phyloP scores from a whole-genome alignment of 495 filamentous ascomycete genomes.

The Daldinia childiae region DNA sequence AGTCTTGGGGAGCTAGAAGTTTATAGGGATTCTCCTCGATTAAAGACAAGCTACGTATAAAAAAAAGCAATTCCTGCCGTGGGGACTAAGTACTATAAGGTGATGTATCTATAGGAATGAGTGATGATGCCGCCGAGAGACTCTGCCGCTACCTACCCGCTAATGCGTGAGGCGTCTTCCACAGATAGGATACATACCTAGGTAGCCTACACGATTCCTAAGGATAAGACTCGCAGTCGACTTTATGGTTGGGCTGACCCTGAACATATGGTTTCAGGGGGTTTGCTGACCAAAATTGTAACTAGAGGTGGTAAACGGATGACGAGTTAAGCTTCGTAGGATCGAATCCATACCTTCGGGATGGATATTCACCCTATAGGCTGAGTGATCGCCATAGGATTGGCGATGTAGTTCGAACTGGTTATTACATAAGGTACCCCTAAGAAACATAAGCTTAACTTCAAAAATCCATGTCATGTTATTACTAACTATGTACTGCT shows the following conservation, averaged over 20 bases:
- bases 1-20: constrained; percentile 3
- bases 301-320: constrained; percentile 17
- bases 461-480: constrained; percentile 12
- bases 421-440: constrained; percentile 18
- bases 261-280: constrained; percentile 37
- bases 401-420: constrained; percentile 11
- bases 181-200: constrained; percentile 10
- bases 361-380: constrained; percentile 22
- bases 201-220: constrained; percentile 29
- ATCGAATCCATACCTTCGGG: constrained; percentile 21
- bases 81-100: constrained; percentile 9
- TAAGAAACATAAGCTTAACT: constrained; percentile 7
- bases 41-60: background rate
- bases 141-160: constrained; percentile 23
- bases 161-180: constrained; percentile 18
- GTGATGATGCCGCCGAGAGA: constrained; percentile 25
- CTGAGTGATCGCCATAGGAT: constrained; percentile 29
- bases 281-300: constrained; percentile 32
- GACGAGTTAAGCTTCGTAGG: constrained; percentile 34
- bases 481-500: too few relatives aligned
- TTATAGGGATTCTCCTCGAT: constrained; percentile 16
- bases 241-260: constrained; percentile 15
- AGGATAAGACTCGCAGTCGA: constrained; percentile 4
- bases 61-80: constrained; percentile 7
- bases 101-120: constrained; percentile 23